These are phyloP conservation scores for Brasilioporus rufonigricans DNA, from an alignment of 768 basidiomycete genomes.

Conservation along the genomic window DNA sequence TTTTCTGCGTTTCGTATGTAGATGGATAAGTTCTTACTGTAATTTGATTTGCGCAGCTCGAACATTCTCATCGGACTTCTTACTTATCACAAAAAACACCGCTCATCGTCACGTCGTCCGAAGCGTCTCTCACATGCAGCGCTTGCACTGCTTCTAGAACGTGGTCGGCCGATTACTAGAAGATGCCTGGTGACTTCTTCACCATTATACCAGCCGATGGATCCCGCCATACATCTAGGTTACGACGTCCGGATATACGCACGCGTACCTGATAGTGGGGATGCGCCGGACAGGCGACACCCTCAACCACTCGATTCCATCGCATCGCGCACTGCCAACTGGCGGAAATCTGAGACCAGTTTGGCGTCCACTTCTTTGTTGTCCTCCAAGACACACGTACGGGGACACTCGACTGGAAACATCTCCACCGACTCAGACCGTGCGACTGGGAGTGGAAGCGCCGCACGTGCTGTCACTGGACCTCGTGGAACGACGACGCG, in stretches of 20 bases:
- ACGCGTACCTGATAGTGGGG: conserved; percentile 67
- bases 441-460: conserved; percentile 5
- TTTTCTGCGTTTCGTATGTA: neutral
- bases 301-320: conserved; percentile 11
- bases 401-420: conserved; percentile 21
- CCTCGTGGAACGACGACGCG: conserved; percentile 28
- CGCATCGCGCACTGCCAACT: conserved; percentile 13
- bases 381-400: conserved; percentile 10
- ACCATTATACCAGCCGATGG: conserved; percentile 82
- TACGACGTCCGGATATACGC: conserved; percentile 72
- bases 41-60: conserved; percentile 47
- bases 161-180: conserved; percentile 72
- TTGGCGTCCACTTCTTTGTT: neutral
- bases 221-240: conserved; percentile 65
- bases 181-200: conserved; percentile 79
- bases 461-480: conserved; percentile 12
- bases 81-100: conserved; percentile 60
- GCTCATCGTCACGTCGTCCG: conserved; percentile 35
- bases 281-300: conserved; percentile 52
- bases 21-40: conserved; percentile 7
- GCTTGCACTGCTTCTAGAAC: conserved; percentile 74
- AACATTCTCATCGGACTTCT: conserved; percentile 86
- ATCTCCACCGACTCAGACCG: conserved; percentile 28
- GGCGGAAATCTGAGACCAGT: conserved; percentile 23
- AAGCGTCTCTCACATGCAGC: conserved; percentile 74